A percentile compares a stretch with the other conserved stretches of the same genome.
Conservation (phyloP, 352 stramenopile genomes). For the Globisporangium splendens region DNA sequence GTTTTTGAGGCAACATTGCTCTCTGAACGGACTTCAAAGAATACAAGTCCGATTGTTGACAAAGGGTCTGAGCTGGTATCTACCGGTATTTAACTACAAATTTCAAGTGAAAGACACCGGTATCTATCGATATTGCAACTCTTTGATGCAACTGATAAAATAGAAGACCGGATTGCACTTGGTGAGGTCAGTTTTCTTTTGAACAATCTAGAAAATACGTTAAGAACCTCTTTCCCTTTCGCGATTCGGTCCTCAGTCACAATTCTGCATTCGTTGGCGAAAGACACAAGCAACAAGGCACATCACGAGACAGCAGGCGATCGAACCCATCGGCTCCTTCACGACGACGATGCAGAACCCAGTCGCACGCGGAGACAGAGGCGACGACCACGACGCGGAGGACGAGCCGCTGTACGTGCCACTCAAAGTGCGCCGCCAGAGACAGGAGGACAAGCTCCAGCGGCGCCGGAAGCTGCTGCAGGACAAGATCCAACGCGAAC, state of each 20-base stretch:
- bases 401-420: conserved; percentile 73
- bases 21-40: background rate
- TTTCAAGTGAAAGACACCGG: too few relatives aligned
- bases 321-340: too few relatives aligned
- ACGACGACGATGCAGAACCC: background rate
- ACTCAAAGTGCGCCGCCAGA: conserved; percentile 68
- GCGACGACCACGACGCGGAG: background rate
- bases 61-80: too few relatives aligned
- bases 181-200: too few relatives aligned
- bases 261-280: background rate
- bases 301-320: background rate
- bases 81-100: too few relatives aligned
- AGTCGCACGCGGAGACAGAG: conserved; percentile 7
- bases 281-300: background rate
- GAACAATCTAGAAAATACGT: too few relatives aligned
- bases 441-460: conserved; percentile 61
- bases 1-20: background rate
- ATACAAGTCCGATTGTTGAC: too few relatives aligned
- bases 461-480: conserved; percentile 48
- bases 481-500: conserved; percentile 47
- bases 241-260: background rate
- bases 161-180: too few relatives aligned
- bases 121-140: too few relatives aligned
- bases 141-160: too few relatives aligned
- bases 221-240: background rate